Evolutionary conservation across 2,329 filamentous ascomycete species (phyloP).

Genomic region (Beauveria rudraprayagi): DNA sequence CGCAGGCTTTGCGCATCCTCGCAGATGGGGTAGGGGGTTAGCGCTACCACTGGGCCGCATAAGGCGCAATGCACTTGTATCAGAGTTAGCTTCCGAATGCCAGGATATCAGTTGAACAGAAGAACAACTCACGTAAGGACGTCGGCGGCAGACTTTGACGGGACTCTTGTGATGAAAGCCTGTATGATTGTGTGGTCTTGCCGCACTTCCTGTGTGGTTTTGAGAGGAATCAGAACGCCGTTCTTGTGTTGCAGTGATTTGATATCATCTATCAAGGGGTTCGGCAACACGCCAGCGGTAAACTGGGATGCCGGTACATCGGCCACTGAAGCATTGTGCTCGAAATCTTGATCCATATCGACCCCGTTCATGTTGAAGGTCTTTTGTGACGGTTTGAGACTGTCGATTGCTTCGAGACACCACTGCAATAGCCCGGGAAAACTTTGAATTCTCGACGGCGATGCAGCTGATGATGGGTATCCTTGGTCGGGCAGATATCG

Average conservation of each 20-base stretch:
- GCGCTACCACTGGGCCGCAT: conserved; percentile 52
- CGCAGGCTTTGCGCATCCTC: conserved; percentile 64
- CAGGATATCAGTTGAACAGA: neutral
- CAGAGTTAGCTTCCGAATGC: conserved; percentile 14
- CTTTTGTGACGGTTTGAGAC: neutral
- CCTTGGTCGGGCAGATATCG: neutral
- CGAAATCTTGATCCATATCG: conserved; percentile 1
- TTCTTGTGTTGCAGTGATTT: conserved; percentile 28
- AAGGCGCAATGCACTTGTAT: conserved; percentile 43
- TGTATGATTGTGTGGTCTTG: conserved; percentile 51
- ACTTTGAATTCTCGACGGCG: conserved; percentile 11
- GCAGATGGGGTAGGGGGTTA: conserved; percentile 63
- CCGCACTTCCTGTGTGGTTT: conserved; percentile 55
- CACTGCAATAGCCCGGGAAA: conserved; percentile 4
- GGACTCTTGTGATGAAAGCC: conserved; percentile 64
- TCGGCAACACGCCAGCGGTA: conserved; percentile 18
- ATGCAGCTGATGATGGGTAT: conserved; percentile 4
- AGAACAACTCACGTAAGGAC: conserved; percentile 57
- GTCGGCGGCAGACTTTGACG: conserved; percentile 62
- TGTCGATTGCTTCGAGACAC: neutral
- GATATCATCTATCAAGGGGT: conserved; percentile 30
- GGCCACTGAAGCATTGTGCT: neutral
- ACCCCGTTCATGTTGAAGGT: neutral
- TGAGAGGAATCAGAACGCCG: conserved; percentile 52
- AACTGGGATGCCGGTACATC: neutral